Base-by-base conservation (phyloP, 2,329 filamentous ascomycete genomes). In the Mariannaea elegans region DNA sequence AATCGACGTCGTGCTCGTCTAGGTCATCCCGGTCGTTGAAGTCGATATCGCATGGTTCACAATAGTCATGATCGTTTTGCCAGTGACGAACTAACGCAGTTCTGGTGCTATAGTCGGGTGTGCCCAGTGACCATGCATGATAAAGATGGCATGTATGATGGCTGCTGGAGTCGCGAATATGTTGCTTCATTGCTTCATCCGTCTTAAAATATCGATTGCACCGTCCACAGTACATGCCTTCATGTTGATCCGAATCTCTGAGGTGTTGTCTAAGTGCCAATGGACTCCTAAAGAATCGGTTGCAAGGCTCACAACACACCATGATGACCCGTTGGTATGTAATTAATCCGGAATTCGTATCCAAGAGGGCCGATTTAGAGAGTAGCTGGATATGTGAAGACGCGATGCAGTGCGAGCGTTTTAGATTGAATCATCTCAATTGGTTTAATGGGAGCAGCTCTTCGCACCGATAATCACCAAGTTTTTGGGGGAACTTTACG, bases 201-300 rank as follows among this genome's bases (percentile, higher is more conserved):
- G 31, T 44, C 21, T 34, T 44, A 39, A 53, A 53, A 16, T 41
- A 39, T 34, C 36, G 38, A 14, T 49, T 16, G 32, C 36, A 51
- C 3, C 42, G 48, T 18, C n/a, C 3, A 23, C 48, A 51, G 5
- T 16, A 29, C 8, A 34, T 32, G 29, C 41, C 38, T 10, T 19
- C 2, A 42, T 51, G 48, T 7, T 36, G 48, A 21, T 13, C 14
- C 10, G 36, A 39, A 9, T 36, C 27, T 8, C 38, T 16, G 14
- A 51, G 36, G 31, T 51, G 48, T 23, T 39, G 36, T 36, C 38
- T 36, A 14, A 51, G 38, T n/a, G 21, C 48, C 2, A 13, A 38
- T 12, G 23, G 34, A 51, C 12, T 23, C 34, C 8, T 16, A 24
- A 51, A 51, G 16, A 41, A 42, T 24, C 48, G 48, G 9, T 42